Evolutionary conservation across 257 asterid species (phyloP).

Genomic region (Ligustrum vulgare): DNA sequence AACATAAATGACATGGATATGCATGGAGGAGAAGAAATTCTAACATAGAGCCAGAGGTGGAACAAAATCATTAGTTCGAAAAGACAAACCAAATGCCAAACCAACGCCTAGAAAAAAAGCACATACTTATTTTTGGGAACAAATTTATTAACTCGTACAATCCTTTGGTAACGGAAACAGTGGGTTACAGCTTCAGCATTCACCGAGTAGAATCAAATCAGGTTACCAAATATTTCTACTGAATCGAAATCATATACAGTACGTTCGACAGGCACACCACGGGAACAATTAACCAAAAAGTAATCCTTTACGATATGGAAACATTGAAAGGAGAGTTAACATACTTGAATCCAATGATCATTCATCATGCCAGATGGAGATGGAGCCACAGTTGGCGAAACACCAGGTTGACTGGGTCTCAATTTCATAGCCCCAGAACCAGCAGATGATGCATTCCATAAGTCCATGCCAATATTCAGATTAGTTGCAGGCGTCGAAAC

Average conservation of each 20-base stretch:
- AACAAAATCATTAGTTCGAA: background rate
- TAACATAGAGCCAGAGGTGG: background rate
- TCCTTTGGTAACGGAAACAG: background rate
- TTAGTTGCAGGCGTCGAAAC: constrained; percentile 66
- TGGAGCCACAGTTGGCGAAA: constrained; percentile 49
- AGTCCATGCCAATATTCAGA: constrained; percentile 86
- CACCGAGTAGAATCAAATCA: constrained; percentile 1
- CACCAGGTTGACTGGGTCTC: constrained; percentile 58
- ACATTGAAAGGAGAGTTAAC: constrained; percentile 7
- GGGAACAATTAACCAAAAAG: background rate
- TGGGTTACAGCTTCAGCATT: background rate
- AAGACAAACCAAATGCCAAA: background rate
- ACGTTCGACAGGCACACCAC: background rate
- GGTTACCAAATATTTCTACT: background rate
- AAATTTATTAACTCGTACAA: background rate
- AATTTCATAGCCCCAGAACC: constrained; percentile 66
- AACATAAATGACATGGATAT: background rate
- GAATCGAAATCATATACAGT: background rate
- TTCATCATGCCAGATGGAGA: constrained; percentile 59
- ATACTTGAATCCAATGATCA: constrained; percentile 85
- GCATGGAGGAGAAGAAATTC: background rate
- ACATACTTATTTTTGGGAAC: background rate
- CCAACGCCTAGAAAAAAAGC: background rate
- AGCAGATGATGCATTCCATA: constrained; percentile 78
- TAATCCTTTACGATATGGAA: constrained; percentile 14